Conservation (phyloP, 2,329 filamentous ascomycete genomes). For the Leptographium lundbergii region DNA sequence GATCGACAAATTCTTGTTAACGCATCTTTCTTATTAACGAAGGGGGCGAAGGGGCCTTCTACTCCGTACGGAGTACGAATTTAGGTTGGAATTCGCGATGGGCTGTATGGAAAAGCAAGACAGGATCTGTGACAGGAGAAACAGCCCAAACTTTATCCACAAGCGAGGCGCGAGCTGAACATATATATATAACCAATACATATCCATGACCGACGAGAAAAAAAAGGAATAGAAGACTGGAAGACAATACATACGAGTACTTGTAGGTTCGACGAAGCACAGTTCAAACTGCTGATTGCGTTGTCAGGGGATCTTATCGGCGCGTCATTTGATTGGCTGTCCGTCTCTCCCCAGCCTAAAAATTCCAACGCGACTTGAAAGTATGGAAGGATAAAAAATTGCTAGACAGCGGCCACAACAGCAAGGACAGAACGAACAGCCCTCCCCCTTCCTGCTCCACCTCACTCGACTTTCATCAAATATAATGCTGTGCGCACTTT, state of each 20-base stretch:
- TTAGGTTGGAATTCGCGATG: too few relatives aligned
- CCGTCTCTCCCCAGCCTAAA: constrained; percentile 1
- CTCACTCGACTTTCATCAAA: not conserved
- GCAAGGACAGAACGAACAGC: not conserved
- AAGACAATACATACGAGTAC: too few relatives aligned
- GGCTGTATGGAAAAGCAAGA: too few relatives aligned
- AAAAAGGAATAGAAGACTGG: not conserved
- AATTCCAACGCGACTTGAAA: constrained; percentile 6
- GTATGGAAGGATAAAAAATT: not conserved
- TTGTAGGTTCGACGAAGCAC: not conserved
- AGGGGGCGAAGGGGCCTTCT: too few relatives aligned
- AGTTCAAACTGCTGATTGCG: not conserved
- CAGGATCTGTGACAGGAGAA: too few relatives aligned
- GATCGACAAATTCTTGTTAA: too few relatives aligned
- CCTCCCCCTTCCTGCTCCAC: not conserved
- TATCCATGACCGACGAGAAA: not conserved
- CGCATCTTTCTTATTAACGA: too few relatives aligned
- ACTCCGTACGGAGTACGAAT: too few relatives aligned
- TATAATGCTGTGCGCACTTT: constrained; percentile 39
- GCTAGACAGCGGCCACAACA: not conserved
- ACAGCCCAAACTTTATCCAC: too few relatives aligned
- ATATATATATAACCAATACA: not conserved
- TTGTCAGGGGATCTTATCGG: constrained; percentile 7
- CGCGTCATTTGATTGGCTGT: constrained; percentile 8
- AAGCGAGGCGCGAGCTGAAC: too few relatives aligned